Evolutionary conservation across 345 rosid genomes (phyloP).

Genomic region (Anacardium occidentale): DNA sequence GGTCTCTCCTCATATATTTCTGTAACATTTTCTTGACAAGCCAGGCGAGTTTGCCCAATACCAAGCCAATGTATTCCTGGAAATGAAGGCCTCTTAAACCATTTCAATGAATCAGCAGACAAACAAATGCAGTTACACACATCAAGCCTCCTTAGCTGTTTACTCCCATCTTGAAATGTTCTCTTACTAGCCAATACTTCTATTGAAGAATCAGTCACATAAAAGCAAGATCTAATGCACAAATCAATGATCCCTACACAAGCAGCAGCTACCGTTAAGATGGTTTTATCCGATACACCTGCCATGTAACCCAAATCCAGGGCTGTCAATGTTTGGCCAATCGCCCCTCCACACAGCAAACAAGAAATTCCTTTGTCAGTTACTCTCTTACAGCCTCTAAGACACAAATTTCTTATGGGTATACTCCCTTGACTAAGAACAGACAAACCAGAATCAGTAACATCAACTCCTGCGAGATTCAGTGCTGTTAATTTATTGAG

Average conservation of each 20-base stretch:
- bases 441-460: constrained; percentile 58
- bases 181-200: constrained; percentile 46
- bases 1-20: constrained; percentile 39
- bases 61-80: constrained; percentile 61
- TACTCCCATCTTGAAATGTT: constrained; percentile 29
- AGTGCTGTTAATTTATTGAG: constrained; percentile 47
- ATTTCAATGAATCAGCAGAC: constrained; percentile 34
- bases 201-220: constrained; percentile 52
- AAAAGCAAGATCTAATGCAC: constrained; percentile 51
- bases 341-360: constrained; percentile 49
- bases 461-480: constrained; percentile 61
- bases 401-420: constrained; percentile 47
- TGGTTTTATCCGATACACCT: constrained; percentile 51
- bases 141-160: constrained; percentile 52
- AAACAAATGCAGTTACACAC: constrained; percentile 52
- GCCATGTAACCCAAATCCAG: constrained; percentile 69
- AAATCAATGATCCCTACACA: constrained; percentile 51
- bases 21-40: constrained; percentile 28
- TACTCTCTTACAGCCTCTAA: constrained; percentile 67
- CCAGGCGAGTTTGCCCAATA: constrained; percentile 38
- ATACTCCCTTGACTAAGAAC: constrained; percentile 44
- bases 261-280: constrained; percentile 33
- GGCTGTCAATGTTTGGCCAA: constrained; percentile 43
- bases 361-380: constrained; percentile 57
- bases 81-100: constrained; percentile 47